phyloP scores from a whole-genome alignment of 257 asterid genomes.

The Nicotiana otophora region DNA sequence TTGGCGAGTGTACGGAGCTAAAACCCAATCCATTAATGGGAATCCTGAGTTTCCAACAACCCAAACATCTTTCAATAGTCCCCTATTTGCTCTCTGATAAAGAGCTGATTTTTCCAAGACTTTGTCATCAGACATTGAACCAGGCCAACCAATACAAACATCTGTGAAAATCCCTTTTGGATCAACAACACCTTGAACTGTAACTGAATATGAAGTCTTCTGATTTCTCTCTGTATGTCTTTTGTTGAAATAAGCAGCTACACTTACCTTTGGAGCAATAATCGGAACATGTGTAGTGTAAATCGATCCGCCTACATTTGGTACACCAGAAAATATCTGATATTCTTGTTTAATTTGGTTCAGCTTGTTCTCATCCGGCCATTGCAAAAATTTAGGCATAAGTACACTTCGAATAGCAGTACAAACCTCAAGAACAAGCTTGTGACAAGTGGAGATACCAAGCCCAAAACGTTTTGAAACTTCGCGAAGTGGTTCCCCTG shows the following conservation, averaged over 20 bases:
- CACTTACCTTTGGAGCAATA: slow-evolving; percentile 64
- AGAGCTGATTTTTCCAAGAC: slow-evolving; percentile 73
- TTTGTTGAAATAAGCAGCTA: slow-evolving; percentile 60
- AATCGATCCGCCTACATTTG: slow-evolving; percentile 52
- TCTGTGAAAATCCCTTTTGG: slow-evolving; percentile 58
- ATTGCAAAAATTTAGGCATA: slow-evolving; percentile 66
- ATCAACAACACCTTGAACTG: slow-evolving; percentile 83
- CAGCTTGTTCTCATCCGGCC: slow-evolving; percentile 56
- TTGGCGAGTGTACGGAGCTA: slow-evolving; percentile 57
- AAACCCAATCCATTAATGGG: slow-evolving; percentile 64
- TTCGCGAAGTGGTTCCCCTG: slow-evolving; percentile 93
- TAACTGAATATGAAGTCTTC: slow-evolving; percentile 66
- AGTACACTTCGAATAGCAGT: slow-evolving; percentile 52
- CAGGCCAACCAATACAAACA: slow-evolving; percentile 90
- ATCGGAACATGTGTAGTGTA: slow-evolving; percentile 82
- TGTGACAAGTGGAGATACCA: slow-evolving; percentile 92
- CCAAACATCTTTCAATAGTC: slow-evolving; percentile 40
- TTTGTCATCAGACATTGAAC: slow-evolving; percentile 80
- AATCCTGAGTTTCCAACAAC: slow-evolving; percentile 48
- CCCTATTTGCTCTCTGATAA: slow-evolving; percentile 50
- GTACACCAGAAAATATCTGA: slow-evolving; percentile 47
- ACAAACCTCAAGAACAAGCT: slow-evolving; percentile 77
- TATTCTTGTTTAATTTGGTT: slow-evolving; percentile 32
- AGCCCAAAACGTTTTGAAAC: slow-evolving; percentile 78
- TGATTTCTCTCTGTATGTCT: slow-evolving; percentile 76